Percentiles rank a stretch among this genome's conserved stretches.
These are phyloP conservation scores for Boechera stricta DNA, from an alignment of 345 rosid genomes.

Conservation along the genomic window DNA sequence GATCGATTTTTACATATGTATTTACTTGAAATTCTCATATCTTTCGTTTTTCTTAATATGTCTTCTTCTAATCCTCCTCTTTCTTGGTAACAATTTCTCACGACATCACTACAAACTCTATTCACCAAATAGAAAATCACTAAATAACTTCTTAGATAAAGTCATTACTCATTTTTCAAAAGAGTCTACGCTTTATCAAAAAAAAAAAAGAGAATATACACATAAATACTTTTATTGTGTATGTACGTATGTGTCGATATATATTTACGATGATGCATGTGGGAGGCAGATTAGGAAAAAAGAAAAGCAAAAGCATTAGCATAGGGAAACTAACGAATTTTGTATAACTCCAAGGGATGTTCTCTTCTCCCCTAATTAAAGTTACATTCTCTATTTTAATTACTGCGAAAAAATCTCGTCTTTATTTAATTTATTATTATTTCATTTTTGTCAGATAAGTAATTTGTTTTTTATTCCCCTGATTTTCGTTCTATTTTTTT, in stretches of 20 bases:
- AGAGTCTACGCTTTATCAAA: constrained; percentile 14
- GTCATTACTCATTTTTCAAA: not conserved
- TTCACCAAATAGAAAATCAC: not conserved
- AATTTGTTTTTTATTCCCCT: not conserved
- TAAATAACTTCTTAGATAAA: constrained; percentile 19
- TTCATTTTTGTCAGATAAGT: constrained; percentile 23
- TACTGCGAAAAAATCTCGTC: constrained; percentile 11
- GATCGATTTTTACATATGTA: not conserved
- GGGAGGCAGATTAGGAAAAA: constrained; percentile 59
- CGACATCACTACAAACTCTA: constrained; percentile 4
- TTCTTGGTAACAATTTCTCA: constrained; percentile 1
- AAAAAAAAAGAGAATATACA: not conserved
- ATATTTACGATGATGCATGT: constrained; percentile 54
- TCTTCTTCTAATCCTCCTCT: constrained; percentile 2
- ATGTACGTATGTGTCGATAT: constrained; percentile 1
- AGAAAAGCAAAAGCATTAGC: constrained; percentile 50
- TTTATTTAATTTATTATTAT: constrained; percentile 3
- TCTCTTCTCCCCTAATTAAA: constrained; percentile 50
- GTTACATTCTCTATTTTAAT: constrained; percentile 14
- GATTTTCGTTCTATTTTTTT: constrained; percentile 15
- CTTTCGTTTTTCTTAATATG: not conserved
- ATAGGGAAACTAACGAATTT: constrained; percentile 74
- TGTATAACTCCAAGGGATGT: constrained; percentile 88
- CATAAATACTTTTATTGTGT: not conserved
- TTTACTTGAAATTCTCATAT: not conserved